Conservation (phyloP, 2,329 filamentous ascomycete species). For the Fusarium citri region DNA sequence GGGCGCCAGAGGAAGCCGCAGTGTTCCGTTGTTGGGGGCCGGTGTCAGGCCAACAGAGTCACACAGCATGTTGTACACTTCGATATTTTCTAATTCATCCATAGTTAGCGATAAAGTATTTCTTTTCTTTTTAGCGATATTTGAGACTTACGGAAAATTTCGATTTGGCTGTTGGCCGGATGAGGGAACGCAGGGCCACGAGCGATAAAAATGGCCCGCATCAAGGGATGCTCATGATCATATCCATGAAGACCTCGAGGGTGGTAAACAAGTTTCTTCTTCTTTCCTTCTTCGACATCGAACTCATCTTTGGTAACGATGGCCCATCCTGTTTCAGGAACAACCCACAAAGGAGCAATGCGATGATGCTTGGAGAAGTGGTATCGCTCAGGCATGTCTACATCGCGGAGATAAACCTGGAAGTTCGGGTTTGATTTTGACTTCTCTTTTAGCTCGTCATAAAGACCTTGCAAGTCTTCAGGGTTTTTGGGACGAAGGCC, state of each 20-base stretch:
- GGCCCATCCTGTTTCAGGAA: constrained; percentile 93
- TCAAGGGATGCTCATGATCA: constrained; percentile 92
- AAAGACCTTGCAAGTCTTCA: constrained; percentile 73
- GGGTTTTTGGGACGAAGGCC: constrained; percentile 84
- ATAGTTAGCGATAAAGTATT: constrained; percentile 41
- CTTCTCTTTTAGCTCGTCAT: constrained; percentile 69
- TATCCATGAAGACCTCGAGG: constrained; percentile 93
- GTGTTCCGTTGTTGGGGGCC: constrained; percentile 86
- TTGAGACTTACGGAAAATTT: constrained; percentile 82
- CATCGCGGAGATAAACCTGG: constrained; percentile 87
- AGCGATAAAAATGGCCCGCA: constrained; percentile 95
- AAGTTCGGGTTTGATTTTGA: constrained; percentile 74
- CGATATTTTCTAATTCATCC: constrained; percentile 86
- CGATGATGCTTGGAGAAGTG: constrained; percentile 90
- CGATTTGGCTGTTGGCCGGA: constrained; percentile 79
- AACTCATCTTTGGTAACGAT: constrained; percentile 86
- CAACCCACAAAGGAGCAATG: constrained; percentile 94
- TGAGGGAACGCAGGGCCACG: constrained; percentile 93
- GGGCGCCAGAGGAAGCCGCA: constrained; percentile 76
- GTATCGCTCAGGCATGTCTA: constrained; percentile 91
- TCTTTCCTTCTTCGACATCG: constrained; percentile 73
- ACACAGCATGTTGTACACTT: constrained; percentile 95
- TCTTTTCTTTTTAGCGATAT: neutral
- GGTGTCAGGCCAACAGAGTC: constrained; percentile 83
- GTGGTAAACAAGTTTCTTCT: constrained; percentile 75